phyloP scores from a whole-genome alignment of 2,329 filamentous ascomycete genomes.

The Ceratocystiopsis minuta region DNA sequence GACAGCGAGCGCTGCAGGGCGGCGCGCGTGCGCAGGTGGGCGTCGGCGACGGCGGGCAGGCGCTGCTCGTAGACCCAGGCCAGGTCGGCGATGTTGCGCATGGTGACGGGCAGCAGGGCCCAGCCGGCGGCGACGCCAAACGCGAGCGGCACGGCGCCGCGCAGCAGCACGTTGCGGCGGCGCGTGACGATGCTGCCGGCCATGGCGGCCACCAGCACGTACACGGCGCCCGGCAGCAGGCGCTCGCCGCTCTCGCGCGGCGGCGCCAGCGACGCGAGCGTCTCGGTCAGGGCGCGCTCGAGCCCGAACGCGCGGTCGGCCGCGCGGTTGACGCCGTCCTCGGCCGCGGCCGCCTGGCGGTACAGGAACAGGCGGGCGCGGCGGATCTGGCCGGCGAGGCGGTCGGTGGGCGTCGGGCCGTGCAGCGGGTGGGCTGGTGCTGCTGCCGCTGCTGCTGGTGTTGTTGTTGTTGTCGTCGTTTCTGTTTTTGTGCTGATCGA shows the following conservation, averaged over 20 bases:
- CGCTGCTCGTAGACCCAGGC: constrained; percentile 86
- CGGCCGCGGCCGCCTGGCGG: constrained; percentile 51
- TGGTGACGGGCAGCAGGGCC: constrained; percentile 73
- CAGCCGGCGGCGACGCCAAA: constrained; percentile 73
- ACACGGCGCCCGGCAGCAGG: constrained; percentile 75
- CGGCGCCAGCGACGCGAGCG: constrained; percentile 74
- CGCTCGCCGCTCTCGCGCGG: constrained; percentile 71
- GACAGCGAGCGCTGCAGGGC: constrained; percentile 50
- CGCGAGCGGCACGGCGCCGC: constrained; percentile 56
- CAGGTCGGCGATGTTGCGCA: constrained; percentile 71
- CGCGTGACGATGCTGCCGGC: constrained; percentile 80
- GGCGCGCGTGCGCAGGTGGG: constrained; percentile 56
- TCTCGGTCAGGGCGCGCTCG: constrained; percentile 79
- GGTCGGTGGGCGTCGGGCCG: constrained; percentile 69
- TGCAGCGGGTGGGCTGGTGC: constrained; percentile 12
- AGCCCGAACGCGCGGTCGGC: constrained; percentile 68
- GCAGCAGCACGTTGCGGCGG: constrained; percentile 70
- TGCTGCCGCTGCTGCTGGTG: constrained; percentile 3
- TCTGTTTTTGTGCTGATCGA: too few relatives aligned
- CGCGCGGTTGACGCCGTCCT: constrained; percentile 66
- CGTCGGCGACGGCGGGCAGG: constrained; percentile 65
- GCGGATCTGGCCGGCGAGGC: constrained; percentile 68
- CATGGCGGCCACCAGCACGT: constrained; percentile 89
- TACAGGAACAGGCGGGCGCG: constrained; percentile 66
- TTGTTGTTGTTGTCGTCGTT: neutral